phyloP scores from a whole-genome alignment of 2,329 filamentous ascomycete species.

The Keithomyces neogunnii region DNA sequence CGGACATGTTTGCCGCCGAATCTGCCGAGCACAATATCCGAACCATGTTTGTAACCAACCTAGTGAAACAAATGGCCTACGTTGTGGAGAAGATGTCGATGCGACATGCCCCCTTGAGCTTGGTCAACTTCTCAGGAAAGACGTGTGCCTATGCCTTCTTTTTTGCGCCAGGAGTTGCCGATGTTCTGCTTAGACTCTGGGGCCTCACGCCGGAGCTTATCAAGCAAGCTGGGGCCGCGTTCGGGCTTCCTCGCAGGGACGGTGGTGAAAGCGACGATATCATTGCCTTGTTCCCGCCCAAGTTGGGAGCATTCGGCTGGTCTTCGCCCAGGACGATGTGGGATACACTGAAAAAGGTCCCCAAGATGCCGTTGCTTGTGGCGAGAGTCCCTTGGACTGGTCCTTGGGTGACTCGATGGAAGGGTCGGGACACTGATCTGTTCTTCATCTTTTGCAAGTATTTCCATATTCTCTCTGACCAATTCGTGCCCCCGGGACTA shows the following conservation, averaged over 20 bases:
- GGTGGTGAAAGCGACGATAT: conserved; percentile 55
- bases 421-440: conserved; percentile 76
- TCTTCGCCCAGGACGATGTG: conserved; percentile 40
- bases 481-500: conserved; percentile 54
- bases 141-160: conserved; percentile 90
- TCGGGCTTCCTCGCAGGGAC: conserved; percentile 51
- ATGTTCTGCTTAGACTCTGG: conserved; percentile 78
- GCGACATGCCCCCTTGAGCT: conserved; percentile 53
- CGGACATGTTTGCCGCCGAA: conserved; percentile 37
- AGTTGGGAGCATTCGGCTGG: conserved; percentile 50
- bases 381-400: conserved; percentile 76
- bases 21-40: conserved; percentile 84
- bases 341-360: conserved; percentile 54
- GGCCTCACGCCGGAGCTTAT: conserved; percentile 59
- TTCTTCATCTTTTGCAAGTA: conserved; percentile 91
- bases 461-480: conserved; percentile 69
- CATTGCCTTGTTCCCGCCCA: conserved; percentile 59
- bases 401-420: conserved; percentile 79
- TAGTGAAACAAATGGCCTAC: conserved; percentile 75
- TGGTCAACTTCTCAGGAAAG: conserved; percentile 83
- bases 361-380: conserved; percentile 57
- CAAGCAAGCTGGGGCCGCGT: conserved; percentile 62
- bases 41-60: conserved; percentile 76
- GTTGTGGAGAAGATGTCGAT: conserved; percentile 85
- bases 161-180: conserved; percentile 79